Percentiles rank a stretch among this genome's conserved stretches.
phyloP scores from a whole-genome alignment of 305 asterid genomes.

The Fraxinus ornus region DNA sequence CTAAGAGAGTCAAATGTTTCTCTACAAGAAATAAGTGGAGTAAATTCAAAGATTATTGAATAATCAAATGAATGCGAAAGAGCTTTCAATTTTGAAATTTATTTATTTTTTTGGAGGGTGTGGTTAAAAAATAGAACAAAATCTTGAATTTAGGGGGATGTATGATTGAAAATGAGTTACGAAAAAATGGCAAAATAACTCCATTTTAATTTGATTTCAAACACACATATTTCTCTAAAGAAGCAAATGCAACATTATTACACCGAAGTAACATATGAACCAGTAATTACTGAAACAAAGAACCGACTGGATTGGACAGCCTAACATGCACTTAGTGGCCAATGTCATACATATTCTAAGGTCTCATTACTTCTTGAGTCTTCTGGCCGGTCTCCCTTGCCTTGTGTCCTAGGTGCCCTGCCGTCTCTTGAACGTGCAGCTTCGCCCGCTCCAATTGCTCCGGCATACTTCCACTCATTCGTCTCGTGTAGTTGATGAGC shows the following conservation, averaged over 20 bases:
- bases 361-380: conserved; percentile 19
- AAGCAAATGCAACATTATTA: neutral
- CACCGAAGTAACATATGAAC: neutral
- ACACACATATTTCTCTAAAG: neutral
- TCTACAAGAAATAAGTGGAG: no score
- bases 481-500: conserved; percentile 34
- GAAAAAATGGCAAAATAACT: no score
- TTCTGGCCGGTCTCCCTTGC: conserved; percentile 27
- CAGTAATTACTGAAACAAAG: neutral
- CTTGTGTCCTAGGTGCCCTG: conserved; percentile 28
- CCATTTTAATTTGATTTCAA: neutral
- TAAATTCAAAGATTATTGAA: no score
- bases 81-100: no score
- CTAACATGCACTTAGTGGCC: no score
- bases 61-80: no score
- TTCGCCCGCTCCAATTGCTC: conserved; percentile 32
- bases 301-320: neutral
- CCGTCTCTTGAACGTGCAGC: conserved; percentile 32
- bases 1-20: no score
- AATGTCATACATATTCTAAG: neutral
- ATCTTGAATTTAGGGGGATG: no score
- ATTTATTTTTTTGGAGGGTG: no score
- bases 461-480: conserved; percentile 6
- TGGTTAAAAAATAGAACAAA: no score
- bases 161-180: no score